Evolutionary conservation across 805 yeast genomes (phyloP).

Genomic region (Wickerhamomyces bisporus): DNA sequence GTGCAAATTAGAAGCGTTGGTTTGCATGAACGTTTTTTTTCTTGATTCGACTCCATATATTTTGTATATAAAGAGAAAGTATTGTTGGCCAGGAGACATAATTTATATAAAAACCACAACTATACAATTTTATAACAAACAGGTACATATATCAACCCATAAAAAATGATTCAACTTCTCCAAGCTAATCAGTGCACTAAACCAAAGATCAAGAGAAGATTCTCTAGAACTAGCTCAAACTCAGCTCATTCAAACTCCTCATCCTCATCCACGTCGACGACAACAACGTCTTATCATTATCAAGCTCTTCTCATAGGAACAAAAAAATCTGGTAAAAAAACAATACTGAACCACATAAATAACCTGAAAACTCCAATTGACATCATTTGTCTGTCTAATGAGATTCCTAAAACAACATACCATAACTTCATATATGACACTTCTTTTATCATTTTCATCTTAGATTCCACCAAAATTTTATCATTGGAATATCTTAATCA

Average conservation of each 20-base stretch:
- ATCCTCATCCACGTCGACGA: background rate
- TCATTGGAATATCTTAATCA: conserved; percentile 8
- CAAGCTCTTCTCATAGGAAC: conserved; percentile 17
- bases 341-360: conserved; percentile 12
- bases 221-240: background rate
- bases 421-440: conserved; percentile 18
- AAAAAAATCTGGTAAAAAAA: conserved; percentile 15
- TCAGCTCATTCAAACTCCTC: too few species aligned
- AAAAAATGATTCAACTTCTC: conserved; percentile 18
- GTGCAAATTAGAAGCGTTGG: too few species aligned
- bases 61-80: too few species aligned
- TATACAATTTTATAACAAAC: too few species aligned
- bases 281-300: too few species aligned
- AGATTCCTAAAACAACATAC: conserved; percentile 14
- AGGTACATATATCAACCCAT: too few species aligned
- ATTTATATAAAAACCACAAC: too few species aligned
- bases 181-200: conserved; percentile 12
- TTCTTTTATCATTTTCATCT: conserved; percentile 13
- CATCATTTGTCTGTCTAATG: conserved; percentile 15
- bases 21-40: too few species aligned
- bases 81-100: too few species aligned
- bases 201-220: conserved; percentile 2
- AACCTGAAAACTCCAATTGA: conserved; percentile 10
- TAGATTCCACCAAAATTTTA: conserved; percentile 16
- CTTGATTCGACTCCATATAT: too few species aligned